A percentile compares a stretch with the other conserved stretches of the same genome.
Evolutionary conservation across 1,284 basidiomycete genomes (phyloP).

Genomic region (Boletellus sp.): DNA sequence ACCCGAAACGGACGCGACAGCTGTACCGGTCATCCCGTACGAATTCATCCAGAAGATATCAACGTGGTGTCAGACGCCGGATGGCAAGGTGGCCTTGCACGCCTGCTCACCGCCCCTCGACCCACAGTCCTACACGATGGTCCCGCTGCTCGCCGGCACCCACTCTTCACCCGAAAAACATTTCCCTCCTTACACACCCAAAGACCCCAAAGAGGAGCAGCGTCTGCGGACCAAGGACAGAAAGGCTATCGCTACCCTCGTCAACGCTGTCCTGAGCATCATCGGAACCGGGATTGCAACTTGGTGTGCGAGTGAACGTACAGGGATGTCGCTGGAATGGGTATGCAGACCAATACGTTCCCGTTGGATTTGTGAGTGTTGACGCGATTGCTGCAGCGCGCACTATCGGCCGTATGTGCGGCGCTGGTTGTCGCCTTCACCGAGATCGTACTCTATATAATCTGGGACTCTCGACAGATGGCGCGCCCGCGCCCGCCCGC

Average conservation of each 20-base stretch:
- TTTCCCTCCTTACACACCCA: constrained; percentile 48
- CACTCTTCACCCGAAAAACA: constrained; percentile 68
- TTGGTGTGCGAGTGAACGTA: constrained; percentile 66
- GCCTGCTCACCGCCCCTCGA: constrained; percentile 45
- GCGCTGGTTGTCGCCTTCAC: constrained; percentile 62
- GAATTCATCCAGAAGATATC: constrained; percentile 55
- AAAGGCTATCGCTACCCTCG: constrained; percentile 60
- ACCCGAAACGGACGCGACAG: constrained; percentile 22
- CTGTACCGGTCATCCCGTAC: constrained; percentile 53
- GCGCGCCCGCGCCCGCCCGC: constrained; percentile 19
- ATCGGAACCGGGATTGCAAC: constrained; percentile 59
- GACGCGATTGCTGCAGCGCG: constrained; percentile 43
- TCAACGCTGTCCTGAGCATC: constrained; percentile 70
- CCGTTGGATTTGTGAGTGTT: constrained; percentile 1
- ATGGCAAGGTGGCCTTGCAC: constrained; percentile 44
- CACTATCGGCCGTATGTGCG: constrained; percentile 55
- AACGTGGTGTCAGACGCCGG: constrained; percentile 58
- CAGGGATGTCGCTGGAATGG: constrained; percentile 68
- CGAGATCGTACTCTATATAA: constrained; percentile 64
- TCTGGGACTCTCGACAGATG: constrained; percentile 57
- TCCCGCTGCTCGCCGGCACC: constrained; percentile 72
- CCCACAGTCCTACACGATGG: constrained; percentile 57
- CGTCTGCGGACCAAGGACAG: constrained; percentile 48
- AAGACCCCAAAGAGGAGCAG: constrained; percentile 40
- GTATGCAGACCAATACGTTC: constrained; percentile 34